Percentiles rank a stretch among this genome's conserved stretches.
These are phyloP conservation scores for Platismatia glauca DNA, from an alignment of 495 filamentous ascomycete genomes.

Conservation along the genomic window DNA sequence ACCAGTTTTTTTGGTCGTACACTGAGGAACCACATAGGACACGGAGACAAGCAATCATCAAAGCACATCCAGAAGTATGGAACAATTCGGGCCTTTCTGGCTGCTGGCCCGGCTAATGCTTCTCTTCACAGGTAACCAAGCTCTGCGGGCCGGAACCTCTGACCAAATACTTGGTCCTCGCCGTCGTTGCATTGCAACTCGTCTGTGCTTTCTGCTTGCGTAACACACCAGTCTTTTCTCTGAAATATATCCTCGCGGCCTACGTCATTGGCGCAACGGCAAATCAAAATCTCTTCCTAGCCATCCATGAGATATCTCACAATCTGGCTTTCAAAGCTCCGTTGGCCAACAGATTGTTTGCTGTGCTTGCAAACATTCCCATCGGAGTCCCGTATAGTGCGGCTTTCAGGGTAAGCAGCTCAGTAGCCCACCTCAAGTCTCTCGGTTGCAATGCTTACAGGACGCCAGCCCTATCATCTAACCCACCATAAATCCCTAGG, in stretches of 20 bases:
- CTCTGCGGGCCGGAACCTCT: constrained; percentile 94
- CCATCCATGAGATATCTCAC: constrained; percentile 98
- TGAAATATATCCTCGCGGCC: constrained; percentile 71
- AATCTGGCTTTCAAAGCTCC: constrained; percentile 89
- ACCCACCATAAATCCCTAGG: constrained; percentile 99
- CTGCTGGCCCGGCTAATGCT: constrained; percentile 13
- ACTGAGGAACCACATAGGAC: constrained; percentile 97
- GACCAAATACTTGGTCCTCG: constrained; percentile 85
- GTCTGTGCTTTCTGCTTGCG: constrained; percentile 71
- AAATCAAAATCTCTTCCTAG: constrained; percentile 98
- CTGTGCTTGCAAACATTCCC: constrained; percentile 88
- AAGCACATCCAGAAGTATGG: constrained; percentile 89
- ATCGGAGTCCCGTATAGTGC: constrained; percentile 96
- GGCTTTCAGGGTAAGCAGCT: constrained; percentile 65
- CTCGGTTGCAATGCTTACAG: constrained; percentile 10
- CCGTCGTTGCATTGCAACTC: constrained; percentile 76
- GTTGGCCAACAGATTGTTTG: constrained; percentile 73
- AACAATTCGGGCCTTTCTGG: background rate
- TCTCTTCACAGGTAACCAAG: constrained; percentile 66
- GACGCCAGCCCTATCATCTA: constrained; percentile 80
- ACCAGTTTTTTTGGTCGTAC: constrained; percentile 85
- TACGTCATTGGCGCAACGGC: constrained; percentile 92
- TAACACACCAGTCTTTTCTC: constrained; percentile 71
- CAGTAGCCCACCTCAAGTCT: background rate
- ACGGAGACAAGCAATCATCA: constrained; percentile 85